Evolutionary conservation across 768 basidiomycete genomes (phyloP), one percentile per base, ranked within the genome.

Genomic region (Plicaturopsis crispa): DNA sequence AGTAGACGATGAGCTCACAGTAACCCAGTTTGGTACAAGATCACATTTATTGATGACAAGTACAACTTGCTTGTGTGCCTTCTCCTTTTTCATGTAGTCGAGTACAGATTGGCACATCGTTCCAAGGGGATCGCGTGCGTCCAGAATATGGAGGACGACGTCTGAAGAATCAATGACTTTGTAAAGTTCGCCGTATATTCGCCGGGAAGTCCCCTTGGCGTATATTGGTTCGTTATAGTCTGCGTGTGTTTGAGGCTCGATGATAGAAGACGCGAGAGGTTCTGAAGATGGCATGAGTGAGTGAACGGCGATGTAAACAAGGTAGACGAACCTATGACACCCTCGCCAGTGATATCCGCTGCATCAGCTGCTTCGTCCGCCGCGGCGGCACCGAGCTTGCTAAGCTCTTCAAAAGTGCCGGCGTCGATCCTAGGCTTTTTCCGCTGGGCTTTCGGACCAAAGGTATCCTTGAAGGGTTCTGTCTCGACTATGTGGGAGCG

Each of bases 141-240:
- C 94, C 44, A 99, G 67, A 36, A 99, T 77, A 55, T 99, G 94
- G 23, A 99, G 72, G 41, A 99, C 75, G 30, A 98, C 90, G 54
- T 99, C 94, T 5, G 91, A 94, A 2, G 94, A 99, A 58, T 99
- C 96, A 54, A 99, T 91, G 47, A 99, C 94, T 61, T 99, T 99
- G 74, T 99, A 98, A 5, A 98, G 68, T 59, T 99, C 94, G 42
- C 92, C 93, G 62, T 96, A 98, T 44, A 99, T 99, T 16, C 94
- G 81, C 24, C 85, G 73, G 8, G 91, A 94, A 1, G 93, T 97
- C 24, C 94, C 94, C 60, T 98, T 98, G 36, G 84, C 77, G 52
- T 91, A 96, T 41, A 94, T 90, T 7, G 92, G 90, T 49, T 94
- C 92, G 49, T 82, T 80, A 50, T 75, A 73, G 51, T 88, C 84